phyloP scores from a whole-genome alignment of 371 early-diverging fungal species.

The Entomophthora muscae region DNA sequence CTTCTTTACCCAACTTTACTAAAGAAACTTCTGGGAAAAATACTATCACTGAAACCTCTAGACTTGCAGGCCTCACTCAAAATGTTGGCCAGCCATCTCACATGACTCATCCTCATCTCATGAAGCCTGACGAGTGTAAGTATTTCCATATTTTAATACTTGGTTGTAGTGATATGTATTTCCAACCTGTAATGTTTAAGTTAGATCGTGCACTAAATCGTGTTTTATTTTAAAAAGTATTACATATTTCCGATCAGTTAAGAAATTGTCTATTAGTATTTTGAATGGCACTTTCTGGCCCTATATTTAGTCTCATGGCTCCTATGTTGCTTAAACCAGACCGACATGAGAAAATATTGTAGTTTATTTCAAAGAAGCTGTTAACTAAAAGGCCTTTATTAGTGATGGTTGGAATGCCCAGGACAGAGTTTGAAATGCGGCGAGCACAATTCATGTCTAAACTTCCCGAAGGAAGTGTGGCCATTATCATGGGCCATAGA shows the following conservation, averaged over 20 bases:
- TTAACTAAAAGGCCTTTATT: too few relatives aligned
- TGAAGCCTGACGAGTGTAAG: conserved; percentile 49
- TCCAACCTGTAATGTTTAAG: too few relatives aligned
- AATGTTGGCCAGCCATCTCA: conserved; percentile 54
- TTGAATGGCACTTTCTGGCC: too few relatives aligned
- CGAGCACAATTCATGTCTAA: conserved; percentile 38
- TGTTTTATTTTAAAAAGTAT: too few relatives aligned
- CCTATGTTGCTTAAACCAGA: too few relatives aligned
- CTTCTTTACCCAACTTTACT: neutral
- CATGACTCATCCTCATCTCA: conserved; percentile 61
- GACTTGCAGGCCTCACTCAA: neutral
- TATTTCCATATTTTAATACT: neutral
- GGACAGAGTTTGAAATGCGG: conserved; percentile 52
- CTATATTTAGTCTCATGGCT: too few relatives aligned
- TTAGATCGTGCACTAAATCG: too few relatives aligned
- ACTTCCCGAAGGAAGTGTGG: conserved; percentile 42
- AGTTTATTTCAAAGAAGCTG: too few relatives aligned
- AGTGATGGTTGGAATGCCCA: conserved; percentile 66
- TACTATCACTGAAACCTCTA: neutral
- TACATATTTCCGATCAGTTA: too few relatives aligned
- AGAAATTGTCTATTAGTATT: too few relatives aligned
- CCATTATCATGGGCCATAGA: conserved; percentile 53
- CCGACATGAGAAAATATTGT: too few relatives aligned
- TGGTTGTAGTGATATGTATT: too few relatives aligned
- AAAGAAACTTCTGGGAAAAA: neutral